These are phyloP conservation scores for Talaromyces islandicus DNA, from an alignment of 2,329 filamentous ascomycete genomes.

Conservation along the genomic window DNA sequence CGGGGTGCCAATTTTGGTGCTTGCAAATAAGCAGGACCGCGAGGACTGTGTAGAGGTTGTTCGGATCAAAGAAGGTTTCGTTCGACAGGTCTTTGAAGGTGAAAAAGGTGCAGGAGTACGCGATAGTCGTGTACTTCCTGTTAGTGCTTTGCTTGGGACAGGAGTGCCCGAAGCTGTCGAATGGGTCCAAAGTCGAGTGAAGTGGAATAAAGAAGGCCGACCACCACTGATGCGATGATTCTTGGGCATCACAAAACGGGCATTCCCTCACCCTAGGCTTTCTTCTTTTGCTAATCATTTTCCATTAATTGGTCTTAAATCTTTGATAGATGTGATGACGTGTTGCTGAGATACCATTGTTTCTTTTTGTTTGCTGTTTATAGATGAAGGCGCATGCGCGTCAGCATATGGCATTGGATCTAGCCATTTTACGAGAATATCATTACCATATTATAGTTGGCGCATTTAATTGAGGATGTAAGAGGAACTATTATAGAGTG, in stretches of 20 bases:
- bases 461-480: not conserved
- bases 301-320: not conserved
- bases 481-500: not conserved
- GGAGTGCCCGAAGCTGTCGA: conserved; percentile 95
- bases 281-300: not conserved
- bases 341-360: conserved; percentile 8
- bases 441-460: not conserved
- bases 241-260: not conserved
- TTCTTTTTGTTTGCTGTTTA: not conserved
- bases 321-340: not conserved
- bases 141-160: conserved; percentile 75
- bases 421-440: not conserved
- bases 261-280: not conserved
- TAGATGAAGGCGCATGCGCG: not conserved
- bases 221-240: conserved; percentile 75
- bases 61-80: conserved; percentile 90
- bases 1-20: conserved; percentile 82
- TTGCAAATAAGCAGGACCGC: conserved; percentile 96
- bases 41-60: conserved; percentile 98
- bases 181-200: conserved; percentile 85
- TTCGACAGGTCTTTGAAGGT: conserved; percentile 92
- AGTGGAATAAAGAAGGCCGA: conserved; percentile 92
- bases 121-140: conserved; percentile 83
- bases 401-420: not conserved
- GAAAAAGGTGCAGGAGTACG: conserved; percentile 80